Conservation (phyloP, 1,284 basidiomycete species). For the Malassezia caprae region DNA sequence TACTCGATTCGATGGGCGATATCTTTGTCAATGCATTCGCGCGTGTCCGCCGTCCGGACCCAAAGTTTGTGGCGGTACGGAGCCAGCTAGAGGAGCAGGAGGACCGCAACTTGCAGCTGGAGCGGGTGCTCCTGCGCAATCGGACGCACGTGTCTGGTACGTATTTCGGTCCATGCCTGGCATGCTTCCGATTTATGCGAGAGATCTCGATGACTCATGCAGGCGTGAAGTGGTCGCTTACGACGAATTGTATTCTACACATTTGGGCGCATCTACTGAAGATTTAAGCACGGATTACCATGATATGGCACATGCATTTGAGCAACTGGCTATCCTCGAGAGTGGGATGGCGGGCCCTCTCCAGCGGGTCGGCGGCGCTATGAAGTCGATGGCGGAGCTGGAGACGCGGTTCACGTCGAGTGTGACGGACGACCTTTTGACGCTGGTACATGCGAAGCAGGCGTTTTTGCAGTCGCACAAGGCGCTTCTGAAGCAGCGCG, state of each 20-base stretch:
- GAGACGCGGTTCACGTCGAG: constrained; percentile 29
- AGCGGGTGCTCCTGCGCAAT: constrained; percentile 50
- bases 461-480: constrained; percentile 81
- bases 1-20: constrained; percentile 76
- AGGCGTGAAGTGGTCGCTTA: constrained; percentile 24
- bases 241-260: constrained; percentile 35
- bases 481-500: constrained; percentile 79
- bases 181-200: neutral
- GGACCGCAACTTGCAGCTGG: constrained; percentile 70
- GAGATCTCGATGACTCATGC: constrained; percentile 18
- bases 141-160: constrained; percentile 58
- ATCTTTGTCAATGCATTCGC: constrained; percentile 89
- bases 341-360: constrained; percentile 93
- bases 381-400: constrained; percentile 60
- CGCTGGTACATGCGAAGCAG: constrained; percentile 76
- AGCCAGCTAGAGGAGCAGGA: constrained; percentile 88
- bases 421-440: constrained; percentile 60
- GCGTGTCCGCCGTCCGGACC: constrained; percentile 89
- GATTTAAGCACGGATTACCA: constrained; percentile 84
- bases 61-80: constrained; percentile 81
- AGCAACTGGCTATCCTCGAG: constrained; percentile 92
- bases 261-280: constrained; percentile 30
- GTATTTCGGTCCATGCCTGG: constrained; percentile 47
- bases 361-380: constrained; percentile 86
- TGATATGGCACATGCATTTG: constrained; percentile 84